Conservation (phyloP, 345 rosid species). For the Syzygium aqueum region DNA sequence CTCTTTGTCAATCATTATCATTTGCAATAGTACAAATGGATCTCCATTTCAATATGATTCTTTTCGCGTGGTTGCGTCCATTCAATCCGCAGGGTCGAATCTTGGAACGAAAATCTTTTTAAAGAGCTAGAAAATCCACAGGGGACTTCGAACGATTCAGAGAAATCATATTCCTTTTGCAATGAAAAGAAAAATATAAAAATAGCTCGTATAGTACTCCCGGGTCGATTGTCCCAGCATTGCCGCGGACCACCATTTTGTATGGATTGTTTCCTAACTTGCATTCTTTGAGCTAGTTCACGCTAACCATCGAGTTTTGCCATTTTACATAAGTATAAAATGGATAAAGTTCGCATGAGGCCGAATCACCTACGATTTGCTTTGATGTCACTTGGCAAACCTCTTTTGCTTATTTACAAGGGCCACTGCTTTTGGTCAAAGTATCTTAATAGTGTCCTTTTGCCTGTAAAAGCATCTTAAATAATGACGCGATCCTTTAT, state of each 20-base stretch:
- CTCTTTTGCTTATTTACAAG: neutral
- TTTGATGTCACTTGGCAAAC: neutral
- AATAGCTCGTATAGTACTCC: neutral
- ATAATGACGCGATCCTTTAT: neutral
- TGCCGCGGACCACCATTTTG: neutral
- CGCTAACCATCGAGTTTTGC: too few species aligned
- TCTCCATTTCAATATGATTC: neutral
- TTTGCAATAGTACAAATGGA: neutral
- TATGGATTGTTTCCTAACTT: neutral
- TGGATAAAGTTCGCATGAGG: neutral
- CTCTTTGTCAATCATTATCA: neutral
- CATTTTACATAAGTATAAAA: too few species aligned
- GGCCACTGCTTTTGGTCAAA: neutral
- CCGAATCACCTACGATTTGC: neutral
- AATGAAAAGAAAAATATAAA: neutral
- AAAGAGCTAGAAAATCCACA: neutral
- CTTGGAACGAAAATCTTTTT: neutral
- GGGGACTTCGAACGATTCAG: neutral
- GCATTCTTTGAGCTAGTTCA: too few species aligned
- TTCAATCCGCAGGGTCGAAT: neutral
- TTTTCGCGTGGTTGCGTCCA: neutral
- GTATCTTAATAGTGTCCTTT: neutral
- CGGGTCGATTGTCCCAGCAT: neutral
- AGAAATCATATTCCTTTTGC: neutral
- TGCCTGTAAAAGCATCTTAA: neutral